A percentile compares a stretch with the other conserved stretches of the same genome.
These are phyloP conservation scores for Pythium monospermum DNA, from an alignment of 352 stramenopile genomes.

Conservation along the genomic window DNA sequence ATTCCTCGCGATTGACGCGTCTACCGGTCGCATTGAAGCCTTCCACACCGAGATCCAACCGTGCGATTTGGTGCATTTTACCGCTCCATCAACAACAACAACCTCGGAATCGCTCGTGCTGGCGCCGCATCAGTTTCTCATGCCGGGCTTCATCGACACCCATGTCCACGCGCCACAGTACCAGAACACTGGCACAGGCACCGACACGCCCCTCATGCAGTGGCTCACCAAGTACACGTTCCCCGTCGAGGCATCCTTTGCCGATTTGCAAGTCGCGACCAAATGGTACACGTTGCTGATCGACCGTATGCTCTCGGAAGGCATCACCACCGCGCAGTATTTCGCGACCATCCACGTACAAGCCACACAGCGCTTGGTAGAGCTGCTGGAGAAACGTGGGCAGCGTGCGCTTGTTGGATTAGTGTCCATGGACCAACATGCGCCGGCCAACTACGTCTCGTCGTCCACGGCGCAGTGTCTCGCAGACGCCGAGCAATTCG, in stretches of 20 bases:
- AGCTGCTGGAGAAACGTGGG: conserved; percentile 54
- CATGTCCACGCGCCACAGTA: conserved; percentile 92
- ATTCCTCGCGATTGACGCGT: conserved; percentile 32
- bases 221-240: conserved; percentile 92
- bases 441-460: conserved; percentile 69
- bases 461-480: conserved; percentile 47
- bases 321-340: conserved; percentile 89
- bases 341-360: conserved; percentile 87
- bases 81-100: background rate
- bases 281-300: conserved; percentile 75
- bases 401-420: conserved; percentile 86
- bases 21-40: conserved; percentile 28
- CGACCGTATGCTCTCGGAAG: conserved; percentile 59
- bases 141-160: conserved; percentile 89
- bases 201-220: conserved; percentile 86
- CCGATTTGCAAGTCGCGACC: conserved; percentile 38
- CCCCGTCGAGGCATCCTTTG: conserved; percentile 73
- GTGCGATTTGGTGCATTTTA: conserved; percentile 21
- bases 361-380: conserved; percentile 68
- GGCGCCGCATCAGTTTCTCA: conserved; percentile 47
- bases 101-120: conserved; percentile 19
- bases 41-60: conserved; percentile 34
- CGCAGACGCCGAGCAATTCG: conserved; percentile 63
- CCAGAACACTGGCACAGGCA: conserved; percentile 83
- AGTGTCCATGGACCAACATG: conserved; percentile 90